Percentiles rank a stretch among this genome's conserved stretches.
Conservation (phyloP, 495 filamentous ascomycete genomes). For the Talaromyces nanjingensis region DNA sequence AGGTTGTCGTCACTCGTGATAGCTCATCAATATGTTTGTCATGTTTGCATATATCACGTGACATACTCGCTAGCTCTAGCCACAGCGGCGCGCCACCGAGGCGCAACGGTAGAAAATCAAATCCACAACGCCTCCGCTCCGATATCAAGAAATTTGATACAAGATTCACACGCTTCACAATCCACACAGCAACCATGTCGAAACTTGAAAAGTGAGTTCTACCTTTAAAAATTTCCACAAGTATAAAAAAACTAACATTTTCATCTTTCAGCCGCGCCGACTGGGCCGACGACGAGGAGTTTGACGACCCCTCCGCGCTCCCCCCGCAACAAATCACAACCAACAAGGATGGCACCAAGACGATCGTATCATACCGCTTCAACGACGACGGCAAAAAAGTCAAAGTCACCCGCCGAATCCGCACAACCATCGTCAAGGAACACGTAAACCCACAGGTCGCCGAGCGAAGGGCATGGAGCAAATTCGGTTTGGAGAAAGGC, state of each 20-base stretch:
- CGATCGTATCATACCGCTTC: constrained; percentile 80
- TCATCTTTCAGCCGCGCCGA: constrained; percentile 53
- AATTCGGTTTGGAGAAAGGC: constrained; percentile 83
- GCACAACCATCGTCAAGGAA: constrained; percentile 79
- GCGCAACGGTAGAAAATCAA: constrained; percentile 20
- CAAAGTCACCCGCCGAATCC: constrained; percentile 91
- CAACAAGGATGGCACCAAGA: constrained; percentile 98
- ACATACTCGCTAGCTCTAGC: constrained; percentile 10
- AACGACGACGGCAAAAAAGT: constrained; percentile 93
- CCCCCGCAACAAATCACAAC: constrained; percentile 78
- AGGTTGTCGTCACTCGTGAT: background rate
- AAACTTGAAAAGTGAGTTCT: constrained; percentile 34
- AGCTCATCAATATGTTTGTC: background rate
- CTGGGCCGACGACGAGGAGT: constrained; percentile 97
- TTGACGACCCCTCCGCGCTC: constrained; percentile 73
- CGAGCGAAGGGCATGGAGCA: constrained; percentile 82
- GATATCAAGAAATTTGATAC: constrained; percentile 41
- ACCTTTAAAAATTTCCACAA: constrained; percentile 9
- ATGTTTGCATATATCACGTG: constrained; percentile 6
- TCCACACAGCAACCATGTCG: constrained; percentile 37
- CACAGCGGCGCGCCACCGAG: constrained; percentile 8
- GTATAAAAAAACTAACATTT: constrained; percentile 12
- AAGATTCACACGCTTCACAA: constrained; percentile 16
- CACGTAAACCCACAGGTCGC: constrained; percentile 95
- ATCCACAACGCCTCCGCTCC: constrained; percentile 44